Conservation (phyloP, 768 basidiomycete genomes). For the Kwoniella pini region DNA sequence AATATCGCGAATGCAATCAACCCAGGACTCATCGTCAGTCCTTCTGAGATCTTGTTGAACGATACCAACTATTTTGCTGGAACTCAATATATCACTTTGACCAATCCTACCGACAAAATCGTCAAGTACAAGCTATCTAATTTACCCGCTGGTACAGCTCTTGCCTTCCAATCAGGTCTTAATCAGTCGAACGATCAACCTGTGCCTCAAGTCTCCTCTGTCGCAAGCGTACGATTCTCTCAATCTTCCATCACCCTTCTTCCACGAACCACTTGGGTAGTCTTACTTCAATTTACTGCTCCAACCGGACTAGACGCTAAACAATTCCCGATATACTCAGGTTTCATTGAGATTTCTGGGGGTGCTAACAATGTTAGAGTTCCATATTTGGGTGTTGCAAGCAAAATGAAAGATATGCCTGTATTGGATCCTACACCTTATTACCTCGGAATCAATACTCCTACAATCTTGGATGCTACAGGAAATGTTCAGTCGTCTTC, state of each 20-base stretch:
- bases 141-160: conserved; percentile 49
- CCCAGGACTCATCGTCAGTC: conserved; percentile 61
- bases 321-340: conserved; percentile 64
- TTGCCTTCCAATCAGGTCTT: conserved; percentile 31
- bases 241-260: conserved; percentile 58
- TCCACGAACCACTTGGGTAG: conserved; percentile 39
- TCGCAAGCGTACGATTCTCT: conserved; percentile 60
- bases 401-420: conserved; percentile 48
- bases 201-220: conserved; percentile 55
- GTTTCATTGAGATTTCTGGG: conserved; percentile 58
- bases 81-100: conserved; percentile 53
- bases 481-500: conserved; percentile 28
- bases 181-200: conserved; percentile 57
- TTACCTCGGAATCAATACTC: conserved; percentile 40
- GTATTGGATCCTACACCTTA: conserved; percentile 45
- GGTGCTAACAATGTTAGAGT: conserved; percentile 32
- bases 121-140: conserved; percentile 48
- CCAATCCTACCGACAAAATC: conserved; percentile 60
- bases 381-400: conserved; percentile 53
- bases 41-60: conserved; percentile 65
- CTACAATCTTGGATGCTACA: conserved; percentile 29
- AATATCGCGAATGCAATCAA: conserved; percentile 65
- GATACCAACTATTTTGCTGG: conserved; percentile 64
- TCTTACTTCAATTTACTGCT: conserved; percentile 59
- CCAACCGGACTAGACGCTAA: conserved; percentile 58